These are phyloP conservation scores for Aechmea fasciata DNA, from an alignment of 176 grass and related monocot species.

Conservation along the genomic window DNA sequence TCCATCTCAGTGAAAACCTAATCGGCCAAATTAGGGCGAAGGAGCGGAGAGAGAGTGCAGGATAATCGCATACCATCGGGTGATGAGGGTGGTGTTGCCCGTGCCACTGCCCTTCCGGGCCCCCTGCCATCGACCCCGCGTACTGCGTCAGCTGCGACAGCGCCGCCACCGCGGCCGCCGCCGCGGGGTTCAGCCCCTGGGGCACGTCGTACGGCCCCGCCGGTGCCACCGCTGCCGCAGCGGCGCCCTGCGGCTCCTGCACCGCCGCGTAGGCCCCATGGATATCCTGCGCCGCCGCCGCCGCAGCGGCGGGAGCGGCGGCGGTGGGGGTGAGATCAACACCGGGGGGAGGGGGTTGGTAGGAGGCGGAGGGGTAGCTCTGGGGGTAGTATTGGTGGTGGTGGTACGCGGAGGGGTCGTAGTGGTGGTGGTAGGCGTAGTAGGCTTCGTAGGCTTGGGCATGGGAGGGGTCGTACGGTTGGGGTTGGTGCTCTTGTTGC, in stretches of 20 bases:
- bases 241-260: background rate
- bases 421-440: slow-evolving; percentile 2
- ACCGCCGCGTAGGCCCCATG: background rate
- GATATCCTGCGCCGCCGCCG: background rate
- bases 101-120: background rate
- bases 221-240: background rate
- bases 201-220: background rate
- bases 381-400: slow-evolving; percentile 16
- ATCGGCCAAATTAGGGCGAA: background rate
- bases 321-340: slow-evolving; percentile 4
- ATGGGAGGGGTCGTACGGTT: slow-evolving; percentile 14
- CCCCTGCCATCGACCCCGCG: slow-evolving; percentile 14
- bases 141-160: slow-evolving; percentile 15
- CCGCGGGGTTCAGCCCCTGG: background rate
- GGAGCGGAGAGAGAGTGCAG: background rate
- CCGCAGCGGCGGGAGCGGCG: background rate
- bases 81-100: background rate
- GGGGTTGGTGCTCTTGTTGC: background rate
- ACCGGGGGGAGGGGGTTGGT: slow-evolving; percentile 35
- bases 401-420: slow-evolving; percentile 19
- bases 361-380: background rate
- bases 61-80: background rate
- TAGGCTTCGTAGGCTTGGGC: slow-evolving; percentile 7
- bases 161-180: slow-evolving; percentile 9
- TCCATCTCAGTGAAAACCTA: background rate